Base-by-base conservation (phyloP, 2,329 filamentous ascomycete genomes). In the Colletotrichum paranaense region DNA sequence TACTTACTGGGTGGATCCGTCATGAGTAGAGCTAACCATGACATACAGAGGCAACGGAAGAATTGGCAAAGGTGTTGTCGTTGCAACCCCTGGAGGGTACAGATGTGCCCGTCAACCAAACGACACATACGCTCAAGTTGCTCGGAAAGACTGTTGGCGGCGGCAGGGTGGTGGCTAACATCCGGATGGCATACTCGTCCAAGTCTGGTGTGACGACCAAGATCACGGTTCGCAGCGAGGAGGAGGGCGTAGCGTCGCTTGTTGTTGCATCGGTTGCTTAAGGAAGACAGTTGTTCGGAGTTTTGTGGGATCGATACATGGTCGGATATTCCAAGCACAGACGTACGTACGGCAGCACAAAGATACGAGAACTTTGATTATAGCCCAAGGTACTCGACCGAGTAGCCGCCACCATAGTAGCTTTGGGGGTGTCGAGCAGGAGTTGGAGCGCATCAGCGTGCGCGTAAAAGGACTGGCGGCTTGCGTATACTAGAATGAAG, bases 131-230 rank as follows among this genome's bases (percentile, higher is more conserved):
- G 4, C 92, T 99, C 81, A 98, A 98, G 86, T 88, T 99, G 46
- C 93, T 98, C 82, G 97, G 97, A 81, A 98, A 98, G 91, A 98
- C 95, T 56, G 92, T 98, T 75, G 92, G 90, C 42, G 97, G 96
- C 46, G 97, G 97, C 77, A 93, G 93, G 79, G 96, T 99, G 19
- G 94, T 95, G 68, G 94, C 93, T 74, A 92, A 91, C 76, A 91
- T 98, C 76, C 91, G 95, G 84, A 98, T 99, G 95, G 97, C 95
- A 1, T 98, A 92, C 85, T 97, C 94, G 74, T 92, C 93, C 79
- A 98, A 97, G 89, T 93, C 92, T 62, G 97, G 97, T 65, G 95
- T 98, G 30, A 98, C 97, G 72, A 97, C 96, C 80, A 98, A 98
- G 90, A 95, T 99, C 78, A 94, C 93, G 65, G 94, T 96, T 74